phyloP scores from a whole-genome alignment of 768 basidiomycete species.

The Daedaleopsis sinensis region DNA sequence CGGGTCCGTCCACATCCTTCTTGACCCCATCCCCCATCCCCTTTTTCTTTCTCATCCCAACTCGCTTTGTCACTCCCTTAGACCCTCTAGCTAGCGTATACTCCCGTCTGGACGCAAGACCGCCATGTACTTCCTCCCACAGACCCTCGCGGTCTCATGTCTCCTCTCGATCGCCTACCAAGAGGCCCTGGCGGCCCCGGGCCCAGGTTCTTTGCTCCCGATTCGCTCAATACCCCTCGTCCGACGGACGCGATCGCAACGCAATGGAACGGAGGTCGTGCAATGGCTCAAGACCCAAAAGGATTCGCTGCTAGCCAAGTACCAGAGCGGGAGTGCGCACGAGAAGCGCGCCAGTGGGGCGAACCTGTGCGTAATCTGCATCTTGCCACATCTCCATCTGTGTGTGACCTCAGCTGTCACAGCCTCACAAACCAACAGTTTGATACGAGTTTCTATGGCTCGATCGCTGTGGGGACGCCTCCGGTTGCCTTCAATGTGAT shows the following conservation, averaged over 20 bases:
- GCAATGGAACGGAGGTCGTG: not conserved
- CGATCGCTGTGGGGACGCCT: conserved; percentile 82
- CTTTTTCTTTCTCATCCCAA: too few species aligned
- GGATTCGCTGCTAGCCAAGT: conserved; percentile 31
- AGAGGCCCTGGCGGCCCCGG: conserved; percentile 23
- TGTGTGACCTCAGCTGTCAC: not conserved
- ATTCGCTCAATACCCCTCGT: conserved; percentile 24
- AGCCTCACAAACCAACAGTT: conserved; percentile 69
- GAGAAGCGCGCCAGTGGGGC: conserved; percentile 27
- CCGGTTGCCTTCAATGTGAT: conserved; percentile 80
- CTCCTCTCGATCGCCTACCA: conserved; percentile 18
- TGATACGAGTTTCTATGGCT: conserved; percentile 77
- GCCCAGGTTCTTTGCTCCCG: conserved; percentile 3
- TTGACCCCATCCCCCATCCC: too few species aligned
- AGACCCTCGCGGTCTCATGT: conserved; percentile 22
- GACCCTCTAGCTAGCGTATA: too few species aligned
- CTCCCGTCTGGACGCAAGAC: not conserved
- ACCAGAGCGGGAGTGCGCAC: conserved; percentile 18
- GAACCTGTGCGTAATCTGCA: conserved; percentile 3
- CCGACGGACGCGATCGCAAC: conserved; percentile 16
- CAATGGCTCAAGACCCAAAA: conserved; percentile 30
- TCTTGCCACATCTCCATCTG: not conserved
- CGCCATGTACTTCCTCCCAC: conserved; percentile 21
- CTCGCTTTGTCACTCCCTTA: too few species aligned
- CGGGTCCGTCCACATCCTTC: too few species aligned